phyloP scores from a whole-genome alignment of 2,329 filamentous ascomycete genomes.

The Lecanicillium sp. region DNA sequence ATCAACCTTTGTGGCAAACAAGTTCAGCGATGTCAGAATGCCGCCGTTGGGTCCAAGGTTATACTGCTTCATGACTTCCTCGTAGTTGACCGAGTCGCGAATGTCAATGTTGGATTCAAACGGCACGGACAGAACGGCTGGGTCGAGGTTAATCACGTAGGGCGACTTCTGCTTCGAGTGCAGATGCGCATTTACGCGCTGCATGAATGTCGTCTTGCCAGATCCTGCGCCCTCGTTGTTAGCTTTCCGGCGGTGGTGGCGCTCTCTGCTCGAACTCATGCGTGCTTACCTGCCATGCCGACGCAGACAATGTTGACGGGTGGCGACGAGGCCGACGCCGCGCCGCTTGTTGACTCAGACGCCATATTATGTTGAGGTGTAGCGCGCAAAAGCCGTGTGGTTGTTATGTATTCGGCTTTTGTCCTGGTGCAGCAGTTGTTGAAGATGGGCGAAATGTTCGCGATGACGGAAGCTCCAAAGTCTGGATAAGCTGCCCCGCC shows the following conservation, averaged over 20 bases:
- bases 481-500: too few species aligned
- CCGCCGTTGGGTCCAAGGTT: conserved; percentile 95
- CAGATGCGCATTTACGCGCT: conserved; percentile 89
- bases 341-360: conserved; percentile 21
- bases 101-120: conserved; percentile 99
- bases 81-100: conserved; percentile 97
- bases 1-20: conserved; percentile 97
- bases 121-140: conserved; percentile 84
- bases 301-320: conserved; percentile 85
- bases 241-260: conserved; percentile 4
- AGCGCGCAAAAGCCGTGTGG: too few species aligned
- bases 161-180: conserved; percentile 73
- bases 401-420: too few species aligned
- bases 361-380: conserved; percentile 18
- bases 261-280: not conserved
- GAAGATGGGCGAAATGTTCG: conserved; percentile 4
- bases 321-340: conserved; percentile 24
- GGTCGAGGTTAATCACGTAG: conserved; percentile 96
- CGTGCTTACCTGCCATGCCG: conserved; percentile 76
- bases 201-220: conserved; percentile 99
- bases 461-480: not conserved
- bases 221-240: conserved; percentile 48
- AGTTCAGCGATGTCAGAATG: conserved; percentile 88
- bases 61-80: conserved; percentile 99
- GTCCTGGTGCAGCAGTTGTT: too few species aligned